Conservation (phyloP, 768 basidiomycete genomes). For the Lepiota venenata region DNA sequence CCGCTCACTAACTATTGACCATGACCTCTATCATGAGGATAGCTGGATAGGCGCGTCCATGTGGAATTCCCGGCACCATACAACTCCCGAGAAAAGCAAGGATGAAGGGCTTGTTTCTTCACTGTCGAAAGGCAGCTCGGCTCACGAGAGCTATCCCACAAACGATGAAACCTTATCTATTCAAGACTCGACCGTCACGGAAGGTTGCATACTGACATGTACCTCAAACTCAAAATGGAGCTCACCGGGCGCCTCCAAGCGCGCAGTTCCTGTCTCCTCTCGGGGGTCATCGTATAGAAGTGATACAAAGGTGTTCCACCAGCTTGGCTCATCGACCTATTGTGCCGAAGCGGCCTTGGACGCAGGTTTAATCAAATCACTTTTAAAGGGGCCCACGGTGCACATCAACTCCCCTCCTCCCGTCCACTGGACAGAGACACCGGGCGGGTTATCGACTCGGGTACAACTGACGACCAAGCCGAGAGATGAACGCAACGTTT, state of each 20-base stretch:
- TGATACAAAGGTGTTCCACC: slow-evolving; percentile 8
- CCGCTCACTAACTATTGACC: neutral
- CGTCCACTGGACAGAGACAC: neutral
- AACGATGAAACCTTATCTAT: neutral
- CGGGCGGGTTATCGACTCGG: no score
- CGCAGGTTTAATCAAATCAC: neutral
- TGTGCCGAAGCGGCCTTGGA: neutral
- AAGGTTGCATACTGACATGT: neutral
- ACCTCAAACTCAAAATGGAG: neutral
- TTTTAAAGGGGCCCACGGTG: neutral
- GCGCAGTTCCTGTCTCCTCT: slow-evolving; percentile 5
- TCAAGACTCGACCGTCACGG: neutral
- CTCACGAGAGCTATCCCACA: neutral
- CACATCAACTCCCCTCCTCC: neutral
- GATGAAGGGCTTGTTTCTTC: neutral
- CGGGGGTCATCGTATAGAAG: neutral
- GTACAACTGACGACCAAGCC: no score
- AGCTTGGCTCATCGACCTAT: slow-evolving; percentile 13
- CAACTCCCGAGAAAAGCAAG: neutral
- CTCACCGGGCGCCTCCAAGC: neutral
- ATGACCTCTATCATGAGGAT: neutral
- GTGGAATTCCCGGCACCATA: neutral
- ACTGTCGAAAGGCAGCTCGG: neutral
- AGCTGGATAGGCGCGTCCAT: slow-evolving; percentile 2
- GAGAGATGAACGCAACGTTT: no score